Evolutionary conservation across 305 asterid species (phyloP).

Genomic region (Ajuga reptans): DNA sequence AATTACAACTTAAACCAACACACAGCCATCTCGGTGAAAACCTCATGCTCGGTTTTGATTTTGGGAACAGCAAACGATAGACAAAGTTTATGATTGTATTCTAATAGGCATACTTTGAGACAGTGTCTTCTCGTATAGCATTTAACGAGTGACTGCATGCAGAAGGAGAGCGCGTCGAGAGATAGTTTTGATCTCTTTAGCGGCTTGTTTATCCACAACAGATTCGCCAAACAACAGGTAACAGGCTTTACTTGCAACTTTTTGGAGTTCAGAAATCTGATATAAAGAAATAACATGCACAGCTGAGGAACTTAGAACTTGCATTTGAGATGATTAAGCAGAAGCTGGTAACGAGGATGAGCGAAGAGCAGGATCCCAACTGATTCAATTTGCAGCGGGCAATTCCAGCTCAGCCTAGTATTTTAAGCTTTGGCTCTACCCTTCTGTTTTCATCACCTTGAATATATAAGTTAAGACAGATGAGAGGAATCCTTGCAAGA

Average conservation of each 20-base stretch:
- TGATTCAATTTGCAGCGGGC: constrained; percentile 6
- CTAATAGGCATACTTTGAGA: too few relatives aligned
- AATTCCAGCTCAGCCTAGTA: neutral
- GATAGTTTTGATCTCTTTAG: constrained; percentile 75
- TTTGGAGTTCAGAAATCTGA: constrained; percentile 11
- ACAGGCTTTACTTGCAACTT: neutral
- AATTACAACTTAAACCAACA: neutral
- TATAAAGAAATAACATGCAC: constrained; percentile 21
- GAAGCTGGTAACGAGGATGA: constrained; percentile 36
- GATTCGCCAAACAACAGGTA: constrained; percentile 74
- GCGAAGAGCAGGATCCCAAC: constrained; percentile 26
- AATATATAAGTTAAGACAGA: neutral
- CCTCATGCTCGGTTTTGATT: neutral
- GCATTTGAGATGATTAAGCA: constrained; percentile 60
- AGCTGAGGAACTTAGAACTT: constrained; percentile 55
- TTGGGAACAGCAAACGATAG: too few relatives aligned
- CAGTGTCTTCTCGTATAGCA: neutral
- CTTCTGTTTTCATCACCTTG: neutral
- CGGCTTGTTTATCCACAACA: constrained; percentile 66
- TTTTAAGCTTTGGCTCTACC: neutral
- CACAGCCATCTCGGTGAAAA: neutral
- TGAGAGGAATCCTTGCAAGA: neutral
- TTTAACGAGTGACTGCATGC: constrained; percentile 25
- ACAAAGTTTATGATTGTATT: neutral
- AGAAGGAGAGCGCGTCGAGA: constrained; percentile 64